Percentiles rank a stretch among this genome's conserved stretches.
These are phyloP conservation scores for Colletotrichum cordylinicola DNA, from an alignment of 2,329 filamentous ascomycete species.

Conservation along the genomic window DNA sequence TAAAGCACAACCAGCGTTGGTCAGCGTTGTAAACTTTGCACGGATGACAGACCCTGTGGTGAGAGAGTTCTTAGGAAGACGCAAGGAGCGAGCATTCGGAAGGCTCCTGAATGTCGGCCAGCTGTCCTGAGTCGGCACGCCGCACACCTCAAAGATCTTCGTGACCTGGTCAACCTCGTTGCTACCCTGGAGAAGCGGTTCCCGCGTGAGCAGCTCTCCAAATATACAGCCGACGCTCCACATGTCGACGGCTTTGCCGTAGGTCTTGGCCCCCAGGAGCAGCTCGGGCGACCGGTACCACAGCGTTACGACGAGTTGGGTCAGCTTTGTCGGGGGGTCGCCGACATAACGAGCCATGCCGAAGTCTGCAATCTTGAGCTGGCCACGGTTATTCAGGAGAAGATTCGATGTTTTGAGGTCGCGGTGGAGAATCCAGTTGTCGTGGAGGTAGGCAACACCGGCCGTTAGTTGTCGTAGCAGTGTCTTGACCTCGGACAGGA, in stretches of 20 bases:
- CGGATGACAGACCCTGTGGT: conserved; percentile 64
- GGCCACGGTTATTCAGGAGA: conserved; percentile 92
- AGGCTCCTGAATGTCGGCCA: conserved; percentile 90
- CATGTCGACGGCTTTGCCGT: conserved; percentile 83
- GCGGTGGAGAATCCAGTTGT: conserved; percentile 89
- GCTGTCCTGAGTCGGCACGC: conserved; percentile 78
- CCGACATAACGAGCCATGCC: conserved; percentile 94
- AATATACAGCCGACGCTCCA: conserved; percentile 98
- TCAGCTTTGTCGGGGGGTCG: conserved; percentile 79
- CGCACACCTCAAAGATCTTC: conserved; percentile 88
- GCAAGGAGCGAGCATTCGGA: conserved; percentile 83
- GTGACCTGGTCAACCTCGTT: conserved; percentile 93
- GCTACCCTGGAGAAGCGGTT: conserved; percentile 83
- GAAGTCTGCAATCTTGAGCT: conserved; percentile 96
- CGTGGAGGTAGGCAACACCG: conserved; percentile 85
- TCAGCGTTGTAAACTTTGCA: conserved; percentile 81
- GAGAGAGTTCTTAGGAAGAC: conserved; percentile 61
- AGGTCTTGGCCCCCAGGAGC: conserved; percentile 78
- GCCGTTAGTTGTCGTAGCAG: conserved; percentile 82
- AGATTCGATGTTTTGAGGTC: conserved; percentile 95
- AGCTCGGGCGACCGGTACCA: conserved; percentile 97
- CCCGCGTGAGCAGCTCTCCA: conserved; percentile 83
- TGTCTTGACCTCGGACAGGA: conserved; percentile 91
- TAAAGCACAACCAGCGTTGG: conserved; percentile 73
- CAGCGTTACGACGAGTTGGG: conserved; percentile 91